Conservation (phyloP, 2,329 filamentous ascomycete genomes). For the Paracamarosporium sp. region DNA sequence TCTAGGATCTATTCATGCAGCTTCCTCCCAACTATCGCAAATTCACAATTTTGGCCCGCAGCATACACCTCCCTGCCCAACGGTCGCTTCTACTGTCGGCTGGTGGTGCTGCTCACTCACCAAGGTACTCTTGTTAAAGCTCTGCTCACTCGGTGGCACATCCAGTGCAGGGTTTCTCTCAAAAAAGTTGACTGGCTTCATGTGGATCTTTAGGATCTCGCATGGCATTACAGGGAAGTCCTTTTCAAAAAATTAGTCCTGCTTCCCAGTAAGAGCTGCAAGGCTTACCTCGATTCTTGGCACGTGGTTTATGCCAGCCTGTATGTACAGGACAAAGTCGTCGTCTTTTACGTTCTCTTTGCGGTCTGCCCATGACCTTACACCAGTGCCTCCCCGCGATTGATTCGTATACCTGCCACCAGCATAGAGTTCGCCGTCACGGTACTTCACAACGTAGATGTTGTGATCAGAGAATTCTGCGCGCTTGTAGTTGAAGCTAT, state of each 20-base stretch:
- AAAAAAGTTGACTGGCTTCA: constrained; percentile 67
- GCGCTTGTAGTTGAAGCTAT: constrained; percentile 63
- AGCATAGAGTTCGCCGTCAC: constrained; percentile 65
- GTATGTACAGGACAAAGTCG: constrained; percentile 64
- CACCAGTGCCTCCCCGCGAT: constrained; percentile 59
- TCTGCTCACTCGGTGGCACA: constrained; percentile 61
- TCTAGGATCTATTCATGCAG: not conserved
- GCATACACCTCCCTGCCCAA: constrained; percentile 47
- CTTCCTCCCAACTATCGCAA: not conserved
- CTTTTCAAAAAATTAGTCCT: constrained; percentile 12
- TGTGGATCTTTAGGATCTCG: constrained; percentile 63
- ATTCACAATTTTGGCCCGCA: constrained; percentile 42
- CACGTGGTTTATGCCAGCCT: constrained; percentile 66
- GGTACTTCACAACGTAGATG: constrained; percentile 64
- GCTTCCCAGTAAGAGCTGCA: not conserved
- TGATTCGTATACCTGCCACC: constrained; percentile 68
- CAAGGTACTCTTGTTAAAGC: constrained; percentile 52
- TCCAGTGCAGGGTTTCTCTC: constrained; percentile 65
- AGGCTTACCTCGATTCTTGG: constrained; percentile 55
- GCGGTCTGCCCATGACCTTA: constrained; percentile 57
- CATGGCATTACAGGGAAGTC: constrained; percentile 67
- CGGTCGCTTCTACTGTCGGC: constrained; percentile 41
- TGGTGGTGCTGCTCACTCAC: constrained; percentile 48
- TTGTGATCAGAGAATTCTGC: constrained; percentile 66
- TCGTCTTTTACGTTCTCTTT: constrained; percentile 62